phyloP scores from a whole-genome alignment of 1,284 basidiomycete genomes.

The Ceratobasidium papillatum region DNA sequence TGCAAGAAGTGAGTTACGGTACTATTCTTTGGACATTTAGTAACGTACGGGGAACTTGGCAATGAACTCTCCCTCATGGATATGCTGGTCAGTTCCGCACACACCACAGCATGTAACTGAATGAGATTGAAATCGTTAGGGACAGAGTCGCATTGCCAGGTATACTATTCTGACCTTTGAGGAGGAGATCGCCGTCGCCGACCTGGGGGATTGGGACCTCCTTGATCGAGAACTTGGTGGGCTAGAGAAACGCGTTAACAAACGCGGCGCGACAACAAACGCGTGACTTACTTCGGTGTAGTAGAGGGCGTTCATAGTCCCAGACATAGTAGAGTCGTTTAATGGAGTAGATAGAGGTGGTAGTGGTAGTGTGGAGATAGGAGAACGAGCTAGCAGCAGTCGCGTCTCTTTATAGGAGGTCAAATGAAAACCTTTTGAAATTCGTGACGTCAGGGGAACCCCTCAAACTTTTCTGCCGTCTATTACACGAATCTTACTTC shows the following conservation, averaged over 20 bases:
- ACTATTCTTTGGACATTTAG: constrained; percentile 11
- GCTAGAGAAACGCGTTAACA: constrained; percentile 54
- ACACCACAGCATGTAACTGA: constrained; percentile 63
- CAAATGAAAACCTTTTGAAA: background rate
- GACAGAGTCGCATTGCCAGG: background rate
- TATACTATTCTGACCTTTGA: constrained; percentile 63
- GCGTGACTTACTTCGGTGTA: constrained; percentile 57
- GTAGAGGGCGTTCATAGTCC: constrained; percentile 64
- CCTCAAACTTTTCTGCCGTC: background rate
- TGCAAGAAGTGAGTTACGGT: background rate
- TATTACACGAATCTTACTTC: background rate
- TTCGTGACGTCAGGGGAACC: constrained; percentile 25
- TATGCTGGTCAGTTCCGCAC: constrained; percentile 80
- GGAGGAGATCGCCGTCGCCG: constrained; percentile 70
- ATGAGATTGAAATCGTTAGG: constrained; percentile 18
- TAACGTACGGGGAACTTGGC: constrained; percentile 71
- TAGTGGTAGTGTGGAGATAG: background rate
- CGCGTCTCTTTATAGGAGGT: constrained; percentile 5
- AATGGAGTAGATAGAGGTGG: background rate
- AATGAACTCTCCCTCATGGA: constrained; percentile 82
- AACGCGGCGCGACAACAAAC: constrained; percentile 40
- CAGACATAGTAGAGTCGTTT: constrained; percentile 46
- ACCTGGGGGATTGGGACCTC: constrained; percentile 69
- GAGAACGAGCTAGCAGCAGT: background rate
- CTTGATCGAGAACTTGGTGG: constrained; percentile 69